Evolutionary conservation across 805 yeast species (phyloP).

Genomic region (Pichia heedii): DNA sequence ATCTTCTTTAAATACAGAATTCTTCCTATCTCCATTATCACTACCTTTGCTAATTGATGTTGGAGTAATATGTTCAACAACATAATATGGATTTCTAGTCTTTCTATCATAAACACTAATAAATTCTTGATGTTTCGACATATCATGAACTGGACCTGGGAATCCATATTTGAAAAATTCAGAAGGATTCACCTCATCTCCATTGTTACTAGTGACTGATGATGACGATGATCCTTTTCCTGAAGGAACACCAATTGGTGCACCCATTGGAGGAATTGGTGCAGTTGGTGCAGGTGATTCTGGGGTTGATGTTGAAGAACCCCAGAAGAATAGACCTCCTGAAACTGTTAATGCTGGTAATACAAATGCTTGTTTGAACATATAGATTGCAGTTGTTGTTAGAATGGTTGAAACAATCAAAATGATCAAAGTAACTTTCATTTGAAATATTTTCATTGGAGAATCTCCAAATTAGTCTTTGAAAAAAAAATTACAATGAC

Average conservation of each 20-base stretch:
- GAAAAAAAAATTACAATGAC: too few relatives aligned
- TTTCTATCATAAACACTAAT: conserved; percentile 80
- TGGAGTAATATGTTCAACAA: conserved; percentile 77
- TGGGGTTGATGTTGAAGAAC: conserved; percentile 6
- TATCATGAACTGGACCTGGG: conserved; percentile 91
- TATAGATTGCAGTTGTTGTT: neutral
- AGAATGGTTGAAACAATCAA: neutral
- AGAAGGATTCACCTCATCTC: conserved; percentile 51
- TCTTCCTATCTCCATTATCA: conserved; percentile 61
- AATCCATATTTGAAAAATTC: conserved; percentile 87
- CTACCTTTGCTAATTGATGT: conserved; percentile 46
- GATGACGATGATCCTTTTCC: conserved; percentile 3
- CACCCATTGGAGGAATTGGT: conserved; percentile 8
- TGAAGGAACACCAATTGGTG: neutral
- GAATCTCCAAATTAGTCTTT: too few relatives aligned
- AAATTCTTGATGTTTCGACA: conserved; percentile 65
- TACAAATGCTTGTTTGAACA: conserved; percentile 12
- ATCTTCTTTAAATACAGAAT: conserved; percentile 81
- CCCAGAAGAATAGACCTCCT: conserved; percentile 23
- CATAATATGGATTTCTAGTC: conserved; percentile 77
- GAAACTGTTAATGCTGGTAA: conserved; percentile 17
- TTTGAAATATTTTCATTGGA: neutral
- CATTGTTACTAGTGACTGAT: conserved; percentile 8
- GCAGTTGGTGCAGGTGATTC: conserved; percentile 9
- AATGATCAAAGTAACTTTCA: neutral